These are phyloP conservation scores for Termitomyces sp. DNA, from an alignment of 768 basidiomycete genomes.

Conservation along the genomic window DNA sequence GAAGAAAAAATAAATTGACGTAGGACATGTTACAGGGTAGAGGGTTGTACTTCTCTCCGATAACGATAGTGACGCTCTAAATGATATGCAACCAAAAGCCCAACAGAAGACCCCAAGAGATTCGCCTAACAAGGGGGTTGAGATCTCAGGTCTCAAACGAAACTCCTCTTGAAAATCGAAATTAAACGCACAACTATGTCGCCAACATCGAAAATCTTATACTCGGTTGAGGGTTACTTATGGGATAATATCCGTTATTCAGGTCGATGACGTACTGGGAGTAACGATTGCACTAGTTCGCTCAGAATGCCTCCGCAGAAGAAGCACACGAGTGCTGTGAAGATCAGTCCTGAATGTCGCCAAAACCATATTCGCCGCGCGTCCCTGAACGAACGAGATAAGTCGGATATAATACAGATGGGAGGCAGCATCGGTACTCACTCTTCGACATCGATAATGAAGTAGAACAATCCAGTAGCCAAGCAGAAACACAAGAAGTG, in stretches of 20 bases:
- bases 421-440: conserved; percentile 31
- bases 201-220: conserved; percentile 69
- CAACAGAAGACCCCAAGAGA: conserved; percentile 66
- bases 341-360: conserved; percentile 67
- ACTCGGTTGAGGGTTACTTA: conserved; percentile 31
- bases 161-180: background rate
- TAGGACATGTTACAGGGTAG: background rate
- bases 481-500: conserved; percentile 76
- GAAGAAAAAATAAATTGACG: background rate
- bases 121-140: conserved; percentile 59
- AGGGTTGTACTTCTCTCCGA: conserved; percentile 59
- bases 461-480: conserved; percentile 81
- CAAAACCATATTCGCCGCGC: conserved; percentile 85
- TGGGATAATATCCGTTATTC: background rate
- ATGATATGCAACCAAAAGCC: conserved; percentile 63
- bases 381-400: conserved; percentile 41
- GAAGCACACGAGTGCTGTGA: conserved; percentile 69
- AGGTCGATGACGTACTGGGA: conserved; percentile 51
- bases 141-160: background rate
- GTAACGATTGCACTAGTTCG: conserved; percentile 75
- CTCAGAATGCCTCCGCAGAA: conserved; percentile 79
- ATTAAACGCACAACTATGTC: conserved; percentile 56
- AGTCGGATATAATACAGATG: background rate
- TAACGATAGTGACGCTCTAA: conserved; percentile 75
- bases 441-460: conserved; percentile 88